Base-by-base conservation (phyloP, 106 monocot genomes). In the Dactylorhiza incarnata region DNA sequence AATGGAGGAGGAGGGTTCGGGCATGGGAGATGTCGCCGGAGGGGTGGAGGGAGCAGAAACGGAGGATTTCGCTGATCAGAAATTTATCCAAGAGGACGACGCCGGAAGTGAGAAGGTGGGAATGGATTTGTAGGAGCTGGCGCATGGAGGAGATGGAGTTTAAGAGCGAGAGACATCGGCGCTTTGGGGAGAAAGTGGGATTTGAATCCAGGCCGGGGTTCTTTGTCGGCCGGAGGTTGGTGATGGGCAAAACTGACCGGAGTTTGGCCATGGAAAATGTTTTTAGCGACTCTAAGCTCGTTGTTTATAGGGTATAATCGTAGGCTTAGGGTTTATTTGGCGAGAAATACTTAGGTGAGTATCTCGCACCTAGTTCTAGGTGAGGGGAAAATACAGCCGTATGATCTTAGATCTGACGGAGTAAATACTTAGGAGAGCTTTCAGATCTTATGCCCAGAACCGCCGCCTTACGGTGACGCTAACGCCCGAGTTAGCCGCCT, bases 121-220 rank as follows among this genome's bases (percentile, higher is more conserved):
- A 78, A 52, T 94, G 94, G 83, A 94, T 78, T 58, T 83, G 86
- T 58, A 25, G 79, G 72, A 94, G 86, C 2, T 83, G 82, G 15
- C 72, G 37, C 74, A 78, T 54, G 66, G 86, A 83, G 47, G 76
- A 81, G 75, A 79, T 85, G 29, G 75, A 49, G 45, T 29, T 44
- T 11, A 92, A 81, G 49, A 92, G 82, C 12, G 82, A 62, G 67
- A 92, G 84, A 76, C 84, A 83, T 75, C 72, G 79, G 23, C 76
- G 83, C 47, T 16, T 73, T 1, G 75, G 71, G 68, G 61, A 16
- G 13, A 22, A 25, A 61, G 13, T 13, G 17, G 54, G 66, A 17
- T 77, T 77, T 65, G 68, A 74, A 73, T 48, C 9, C 16, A 8
- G 16, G 55, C 20, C 20, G 68, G 66, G n/a, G 58, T 13, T 70